Percentiles rank a stretch among this genome's conserved stretches.
These are phyloP conservation scores for Zymoseptoria brevis DNA, from an alignment of 2,329 filamentous ascomycete species.

Conservation along the genomic window DNA sequence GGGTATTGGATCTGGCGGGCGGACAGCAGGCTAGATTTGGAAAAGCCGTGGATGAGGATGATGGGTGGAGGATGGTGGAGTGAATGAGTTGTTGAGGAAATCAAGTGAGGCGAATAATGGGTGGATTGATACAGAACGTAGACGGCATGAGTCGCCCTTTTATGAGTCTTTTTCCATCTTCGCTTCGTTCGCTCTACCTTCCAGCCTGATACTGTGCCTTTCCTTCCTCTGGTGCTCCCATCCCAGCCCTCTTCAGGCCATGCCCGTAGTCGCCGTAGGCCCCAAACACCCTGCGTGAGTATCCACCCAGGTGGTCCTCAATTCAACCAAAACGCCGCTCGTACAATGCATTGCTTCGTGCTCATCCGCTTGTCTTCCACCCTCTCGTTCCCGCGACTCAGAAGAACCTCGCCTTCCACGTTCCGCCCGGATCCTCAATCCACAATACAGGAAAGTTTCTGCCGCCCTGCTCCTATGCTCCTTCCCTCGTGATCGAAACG, in stretches of 20 bases:
- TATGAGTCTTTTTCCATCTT: background rate
- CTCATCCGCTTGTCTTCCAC: background rate
- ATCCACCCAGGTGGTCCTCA: background rate
- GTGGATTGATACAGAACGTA: background rate
- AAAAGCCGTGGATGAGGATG: background rate
- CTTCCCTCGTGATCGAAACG: background rate
- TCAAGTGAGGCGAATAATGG: background rate
- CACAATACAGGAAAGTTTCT: background rate
- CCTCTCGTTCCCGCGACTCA: background rate
- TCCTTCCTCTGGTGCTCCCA: background rate
- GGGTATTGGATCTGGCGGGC: conserved; percentile 46
- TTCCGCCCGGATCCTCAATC: background rate
- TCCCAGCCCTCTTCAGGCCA: background rate
- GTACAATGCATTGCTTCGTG: background rate
- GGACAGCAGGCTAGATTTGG: background rate
- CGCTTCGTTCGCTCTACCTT: background rate
- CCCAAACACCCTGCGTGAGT: background rate
- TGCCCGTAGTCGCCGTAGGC: background rate
- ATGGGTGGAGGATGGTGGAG: background rate
- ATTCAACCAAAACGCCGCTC: background rate
- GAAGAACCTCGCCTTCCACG: background rate
- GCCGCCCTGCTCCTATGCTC: background rate
- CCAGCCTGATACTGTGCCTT: background rate
- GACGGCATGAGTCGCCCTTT: background rate
- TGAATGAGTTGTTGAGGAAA: background rate